Conservation (phyloP, 2,329 filamentous ascomycete genomes). For the Arthrocladium fulminans region DNA sequence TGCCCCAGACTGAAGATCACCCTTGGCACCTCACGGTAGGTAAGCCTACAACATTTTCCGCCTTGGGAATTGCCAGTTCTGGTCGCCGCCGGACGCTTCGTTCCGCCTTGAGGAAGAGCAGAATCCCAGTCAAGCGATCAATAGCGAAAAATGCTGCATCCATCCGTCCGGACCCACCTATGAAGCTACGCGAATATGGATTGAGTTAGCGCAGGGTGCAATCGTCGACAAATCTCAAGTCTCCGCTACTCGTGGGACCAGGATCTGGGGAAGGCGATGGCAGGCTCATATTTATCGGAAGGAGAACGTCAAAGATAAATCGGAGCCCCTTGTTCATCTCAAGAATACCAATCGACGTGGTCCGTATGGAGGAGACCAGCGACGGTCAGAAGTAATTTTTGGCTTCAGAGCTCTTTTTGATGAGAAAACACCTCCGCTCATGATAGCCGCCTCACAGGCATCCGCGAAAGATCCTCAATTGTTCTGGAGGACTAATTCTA, state of each 20-base stretch:
- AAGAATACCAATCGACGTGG: slow-evolving; percentile 42
- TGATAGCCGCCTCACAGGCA: slow-evolving; percentile 41
- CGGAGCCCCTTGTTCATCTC: slow-evolving; percentile 38
- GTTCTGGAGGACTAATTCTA: slow-evolving; percentile 44
- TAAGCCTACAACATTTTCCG: slow-evolving; percentile 19
- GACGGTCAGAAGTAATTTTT: slow-evolving; percentile 41
- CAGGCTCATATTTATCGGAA: slow-evolving; percentile 39
- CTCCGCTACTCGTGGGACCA: slow-evolving; percentile 47
- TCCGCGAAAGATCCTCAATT: slow-evolving; percentile 20
- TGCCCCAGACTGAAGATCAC: slow-evolving; percentile 20
- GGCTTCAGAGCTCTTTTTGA: slow-evolving; percentile 45
- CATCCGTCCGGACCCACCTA: slow-evolving; percentile 37
- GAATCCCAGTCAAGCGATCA: slow-evolving; percentile 42
- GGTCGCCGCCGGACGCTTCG: slow-evolving; percentile 25
- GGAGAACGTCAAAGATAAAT: slow-evolving; percentile 31
- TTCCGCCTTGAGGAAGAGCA: slow-evolving; percentile 38
- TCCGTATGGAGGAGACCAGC: slow-evolving; percentile 45
- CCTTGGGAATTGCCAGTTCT: slow-evolving; percentile 19
- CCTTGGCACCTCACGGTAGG: slow-evolving; percentile 13
- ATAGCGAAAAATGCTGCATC: slow-evolving; percentile 38
- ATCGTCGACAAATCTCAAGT: slow-evolving; percentile 41
- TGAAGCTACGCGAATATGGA: slow-evolving; percentile 43
- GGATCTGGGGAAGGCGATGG: slow-evolving; percentile 46
- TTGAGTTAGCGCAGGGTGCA: slow-evolving; percentile 42
- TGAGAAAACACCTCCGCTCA: slow-evolving; percentile 39